These are phyloP conservation scores for Pythium aquatile DNA, from an alignment of 352 stramenopile genomes.

Conservation along the genomic window DNA sequence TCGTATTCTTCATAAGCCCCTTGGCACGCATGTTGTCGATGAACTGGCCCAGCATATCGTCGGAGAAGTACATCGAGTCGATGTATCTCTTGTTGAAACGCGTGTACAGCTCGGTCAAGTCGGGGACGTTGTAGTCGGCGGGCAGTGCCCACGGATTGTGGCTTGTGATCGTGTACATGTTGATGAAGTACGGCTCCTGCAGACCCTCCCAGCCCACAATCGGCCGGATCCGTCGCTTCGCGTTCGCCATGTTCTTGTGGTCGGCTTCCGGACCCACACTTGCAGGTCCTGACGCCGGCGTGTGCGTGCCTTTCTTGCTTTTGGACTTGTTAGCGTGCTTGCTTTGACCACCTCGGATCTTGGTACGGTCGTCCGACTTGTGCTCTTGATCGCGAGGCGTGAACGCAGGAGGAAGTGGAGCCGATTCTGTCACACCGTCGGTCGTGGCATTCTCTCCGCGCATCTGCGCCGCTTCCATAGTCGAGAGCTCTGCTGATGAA, in stretches of 20 bases:
- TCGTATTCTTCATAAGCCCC: conserved; percentile 68
- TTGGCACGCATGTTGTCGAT: conserved; percentile 47
- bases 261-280: conserved; percentile 1
- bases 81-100: conserved; percentile 70
- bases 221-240: conserved; percentile 2
- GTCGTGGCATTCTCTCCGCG: background rate
- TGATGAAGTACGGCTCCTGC: conserved; percentile 68
- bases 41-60: conserved; percentile 65
- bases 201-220: conserved; percentile 50
- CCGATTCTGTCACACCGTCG: background rate
- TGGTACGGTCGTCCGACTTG: background rate
- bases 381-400: background rate
- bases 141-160: conserved; percentile 64
- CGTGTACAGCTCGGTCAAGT: conserved; percentile 57
- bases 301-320: background rate
- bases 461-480: background rate
- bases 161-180: conserved; percentile 79
- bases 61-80: conserved; percentile 67
- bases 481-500: background rate
- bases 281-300: background rate
- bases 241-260: background rate
- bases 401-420: background rate
- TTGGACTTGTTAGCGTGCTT: conserved; percentile 1
- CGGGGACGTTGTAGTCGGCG: conserved; percentile 40
- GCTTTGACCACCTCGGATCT: background rate